phyloP scores from a whole-genome alignment of 345 rosid species.

The Gossypioides kirkii region DNA sequence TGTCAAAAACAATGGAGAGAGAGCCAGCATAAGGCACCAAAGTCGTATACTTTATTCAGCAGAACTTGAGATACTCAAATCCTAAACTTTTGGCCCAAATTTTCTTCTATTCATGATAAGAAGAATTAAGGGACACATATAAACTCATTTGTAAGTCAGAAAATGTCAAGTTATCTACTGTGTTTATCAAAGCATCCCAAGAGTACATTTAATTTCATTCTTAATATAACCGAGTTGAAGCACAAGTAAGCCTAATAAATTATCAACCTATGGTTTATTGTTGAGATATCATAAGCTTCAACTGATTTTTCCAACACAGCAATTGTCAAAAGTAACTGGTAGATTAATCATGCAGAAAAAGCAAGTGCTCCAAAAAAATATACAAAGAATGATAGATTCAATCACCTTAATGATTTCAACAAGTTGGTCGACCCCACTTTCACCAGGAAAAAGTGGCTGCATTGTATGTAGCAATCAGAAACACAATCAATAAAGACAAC shows the following conservation, averaged over 20 bases:
- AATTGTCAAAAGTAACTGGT: neutral
- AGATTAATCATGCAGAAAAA: neutral
- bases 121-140: neutral
- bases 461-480: neutral
- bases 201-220: neutral
- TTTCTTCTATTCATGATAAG: neutral
- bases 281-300: neutral
- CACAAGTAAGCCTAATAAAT: neutral
- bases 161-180: neutral
- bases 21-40: neutral
- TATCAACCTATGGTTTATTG: neutral
- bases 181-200: neutral
- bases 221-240: neutral
- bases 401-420: constrained; percentile 96
- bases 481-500: neutral
- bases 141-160: neutral
- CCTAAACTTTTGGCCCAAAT: neutral
- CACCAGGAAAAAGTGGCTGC: constrained; percentile 98
- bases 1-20: constrained; percentile 1
- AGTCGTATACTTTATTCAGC: neutral
- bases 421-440: constrained; percentile 94
- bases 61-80: neutral
- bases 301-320: neutral
- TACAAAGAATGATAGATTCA: neutral
- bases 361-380: neutral